Evolutionary conservation across 106 monocot genomes (phyloP).

Genomic region (Dendrobium huoshanense): DNA sequence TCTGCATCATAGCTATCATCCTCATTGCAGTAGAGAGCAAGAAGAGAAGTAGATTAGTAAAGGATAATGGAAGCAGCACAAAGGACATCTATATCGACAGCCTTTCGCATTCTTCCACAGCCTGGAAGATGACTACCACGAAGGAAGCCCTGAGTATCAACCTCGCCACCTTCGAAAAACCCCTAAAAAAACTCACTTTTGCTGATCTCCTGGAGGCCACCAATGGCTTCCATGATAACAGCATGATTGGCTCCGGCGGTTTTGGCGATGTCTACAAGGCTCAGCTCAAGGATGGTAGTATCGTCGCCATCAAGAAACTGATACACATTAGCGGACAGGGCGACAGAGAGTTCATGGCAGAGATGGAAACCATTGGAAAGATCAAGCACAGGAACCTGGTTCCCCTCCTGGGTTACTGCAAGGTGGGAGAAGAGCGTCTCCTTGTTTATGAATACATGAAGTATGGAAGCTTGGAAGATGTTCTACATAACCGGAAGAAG

Average conservation of each 20-base stretch:
- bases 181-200: constrained; percentile 69
- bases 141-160: constrained; percentile 72
- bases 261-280: constrained; percentile 89
- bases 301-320: constrained; percentile 82
- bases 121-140: constrained; percentile 70
- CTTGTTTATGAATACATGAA: constrained; percentile 88
- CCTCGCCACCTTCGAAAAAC: constrained; percentile 73
- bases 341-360: constrained; percentile 78
- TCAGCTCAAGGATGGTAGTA: constrained; percentile 66
- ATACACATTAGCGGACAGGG: constrained; percentile 81
- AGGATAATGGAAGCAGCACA: constrained; percentile 25
- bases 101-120: constrained; percentile 44
- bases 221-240: constrained; percentile 76
- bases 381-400: constrained; percentile 91
- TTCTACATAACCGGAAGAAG: constrained; percentile 45
- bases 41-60: constrained; percentile 32
- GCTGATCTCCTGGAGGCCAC: constrained; percentile 90
- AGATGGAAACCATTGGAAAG: constrained; percentile 94
- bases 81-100: constrained; percentile 52
- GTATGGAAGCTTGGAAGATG: constrained; percentile 81
- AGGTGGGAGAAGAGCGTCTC: constrained; percentile 70
- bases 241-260: constrained; percentile 78
- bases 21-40: constrained; percentile 52
- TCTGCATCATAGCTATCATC: constrained; percentile 57
- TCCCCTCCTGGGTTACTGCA: constrained; percentile 77